Conservation (phyloP, 805 yeast species). For the Candida tibetensis region DNA sequence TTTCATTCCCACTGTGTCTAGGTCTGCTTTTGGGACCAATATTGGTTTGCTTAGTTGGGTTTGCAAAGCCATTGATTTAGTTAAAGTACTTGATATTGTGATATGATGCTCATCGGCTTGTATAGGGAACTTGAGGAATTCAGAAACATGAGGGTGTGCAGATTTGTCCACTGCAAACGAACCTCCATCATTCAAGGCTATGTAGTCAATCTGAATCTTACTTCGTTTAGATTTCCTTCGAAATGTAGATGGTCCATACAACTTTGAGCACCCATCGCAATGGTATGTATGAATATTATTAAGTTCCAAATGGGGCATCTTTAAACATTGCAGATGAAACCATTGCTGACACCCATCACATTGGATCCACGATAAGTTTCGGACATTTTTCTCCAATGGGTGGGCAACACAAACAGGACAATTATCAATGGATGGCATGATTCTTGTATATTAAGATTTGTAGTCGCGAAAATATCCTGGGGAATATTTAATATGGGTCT, state of each 20-base stretch:
- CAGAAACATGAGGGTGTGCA: constrained; percentile 51
- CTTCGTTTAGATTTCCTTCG: constrained; percentile 56
- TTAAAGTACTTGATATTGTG: not conserved
- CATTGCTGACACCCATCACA: constrained; percentile 55
- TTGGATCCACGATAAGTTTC: constrained; percentile 44
- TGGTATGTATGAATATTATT: constrained; percentile 48
- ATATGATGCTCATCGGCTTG: constrained; percentile 7
- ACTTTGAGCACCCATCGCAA: constrained; percentile 47
- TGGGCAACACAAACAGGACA: constrained; percentile 22
- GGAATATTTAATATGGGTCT: no score
- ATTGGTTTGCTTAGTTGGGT: no score
- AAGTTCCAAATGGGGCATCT: constrained; percentile 34
- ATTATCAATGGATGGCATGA: constrained; percentile 15
- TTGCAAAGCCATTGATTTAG: not conserved
- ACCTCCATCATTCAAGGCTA: constrained; percentile 76
- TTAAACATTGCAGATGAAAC: constrained; percentile 54
- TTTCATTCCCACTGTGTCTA: constrained; percentile 41
- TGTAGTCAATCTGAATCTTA: constrained; percentile 64
- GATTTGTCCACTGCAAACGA: constrained; percentile 44
- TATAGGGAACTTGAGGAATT: constrained; percentile 26
- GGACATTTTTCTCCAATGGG: constrained; percentile 14
- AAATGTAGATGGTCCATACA: constrained; percentile 48
- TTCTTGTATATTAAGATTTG: no score
- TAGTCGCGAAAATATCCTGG: no score
- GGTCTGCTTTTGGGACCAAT: constrained; percentile 33